Base-by-base conservation (phyloP, 2,329 filamentous ascomycete species). In the Pseudocercospora cruenta region DNA sequence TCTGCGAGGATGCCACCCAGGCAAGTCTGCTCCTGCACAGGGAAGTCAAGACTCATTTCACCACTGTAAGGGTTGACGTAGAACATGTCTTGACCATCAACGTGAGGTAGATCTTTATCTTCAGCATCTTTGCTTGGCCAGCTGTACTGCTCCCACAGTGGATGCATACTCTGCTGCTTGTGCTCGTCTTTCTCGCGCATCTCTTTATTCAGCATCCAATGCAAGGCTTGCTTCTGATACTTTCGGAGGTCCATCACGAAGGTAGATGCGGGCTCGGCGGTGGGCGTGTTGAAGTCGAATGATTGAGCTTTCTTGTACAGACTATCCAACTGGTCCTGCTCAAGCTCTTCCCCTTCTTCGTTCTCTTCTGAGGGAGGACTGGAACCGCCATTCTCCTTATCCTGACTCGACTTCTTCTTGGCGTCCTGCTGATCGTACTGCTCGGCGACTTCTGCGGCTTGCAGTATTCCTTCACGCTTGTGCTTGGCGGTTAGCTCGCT, bases 41-140 rank as follows among this genome's bases (percentile, higher is more conserved):
- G 95, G 71, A 99, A 99, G 5, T 96, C 89, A 0, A 98, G 82
- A 1, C 93, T 96, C 60, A 99, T 82, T 72, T 98, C 94, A 8
- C 95, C 95, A 6, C 94, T 97, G 78, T 99, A 99, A 0, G 94
- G 94, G 73, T 99, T 99, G 73, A 98, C 90, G 72, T 97, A 99
- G 74, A 99, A 99, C 66, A 86, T 88, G 7, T 87, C 79, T 71
- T 93, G 88, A 2, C 85, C 87, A 9, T 87, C 82, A 7, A 95
- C 83, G 19, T 77, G 75, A 0, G 90, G 89, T 10, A 97, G 75
- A 4, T 90, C 87, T 49, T 91, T 87, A 70, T 95, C 94, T 71
- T 98, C 91, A 43, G 91, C 89, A 78, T 99, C 95, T 75, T 94
- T 93, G 0, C 83, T 82, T 0, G 95, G 95, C 93, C 94, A 99